phyloP scores from a whole-genome alignment of 2,329 filamentous ascomycete species.

The Aspergillus nomiae region DNA sequence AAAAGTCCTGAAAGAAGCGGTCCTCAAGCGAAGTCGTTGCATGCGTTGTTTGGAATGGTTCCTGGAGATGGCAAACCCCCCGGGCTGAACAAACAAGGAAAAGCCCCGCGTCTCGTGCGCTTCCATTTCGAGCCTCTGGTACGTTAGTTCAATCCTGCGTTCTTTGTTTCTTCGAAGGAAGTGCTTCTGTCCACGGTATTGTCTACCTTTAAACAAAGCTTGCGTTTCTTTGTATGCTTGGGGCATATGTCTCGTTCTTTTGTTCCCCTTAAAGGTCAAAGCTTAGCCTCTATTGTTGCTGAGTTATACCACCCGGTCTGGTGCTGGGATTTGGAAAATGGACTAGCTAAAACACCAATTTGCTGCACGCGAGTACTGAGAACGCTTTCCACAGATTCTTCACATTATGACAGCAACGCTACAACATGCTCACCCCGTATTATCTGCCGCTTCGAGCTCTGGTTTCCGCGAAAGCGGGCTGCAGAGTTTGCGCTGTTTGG shows the following conservation, averaged over 20 bases:
- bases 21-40: constrained; percentile 31
- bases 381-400: constrained; percentile 66
- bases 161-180: background rate
- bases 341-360: background rate
- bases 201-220: constrained; percentile 34
- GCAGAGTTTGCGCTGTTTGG: constrained; percentile 58
- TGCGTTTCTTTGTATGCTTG: background rate
- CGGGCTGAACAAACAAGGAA: constrained; percentile 46
- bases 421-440: constrained; percentile 71
- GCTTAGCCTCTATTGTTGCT: background rate
- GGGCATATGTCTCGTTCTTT: background rate
- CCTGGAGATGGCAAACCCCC: constrained; percentile 32
- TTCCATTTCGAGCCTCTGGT: constrained; percentile 97
- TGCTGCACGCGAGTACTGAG: constrained; percentile 23
- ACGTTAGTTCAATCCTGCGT: constrained; percentile 37
- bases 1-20: constrained; percentile 12
- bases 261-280: constrained; percentile 5
- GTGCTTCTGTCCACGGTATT: constrained; percentile 60
- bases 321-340: background rate
- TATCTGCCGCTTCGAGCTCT: constrained; percentile 74
- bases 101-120: constrained; percentile 61
- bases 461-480: constrained; percentile 92
- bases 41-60: constrained; percentile 48
- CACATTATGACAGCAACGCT: constrained; percentile 80
- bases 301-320: background rate